phyloP scores from a whole-genome alignment of 495 filamentous ascomycete genomes.

The Friedmanniomyces endolithicus region DNA sequence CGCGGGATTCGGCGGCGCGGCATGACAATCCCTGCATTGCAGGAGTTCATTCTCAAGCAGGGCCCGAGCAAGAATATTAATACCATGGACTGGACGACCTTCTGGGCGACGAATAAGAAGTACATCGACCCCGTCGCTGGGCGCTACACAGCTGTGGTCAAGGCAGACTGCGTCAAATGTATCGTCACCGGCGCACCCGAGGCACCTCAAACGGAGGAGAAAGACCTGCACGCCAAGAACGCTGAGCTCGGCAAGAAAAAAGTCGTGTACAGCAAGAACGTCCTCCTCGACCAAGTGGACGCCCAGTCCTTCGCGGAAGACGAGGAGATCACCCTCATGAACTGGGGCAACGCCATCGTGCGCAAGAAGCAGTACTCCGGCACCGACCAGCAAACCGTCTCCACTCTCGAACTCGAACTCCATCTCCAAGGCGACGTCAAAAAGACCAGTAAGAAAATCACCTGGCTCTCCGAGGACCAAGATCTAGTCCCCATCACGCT shows the following conservation, averaged over 20 bases:
- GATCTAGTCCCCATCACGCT: constrained; percentile 69
- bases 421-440: constrained; percentile 83
- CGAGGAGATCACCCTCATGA: constrained; percentile 92
- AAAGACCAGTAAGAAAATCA: constrained; percentile 89
- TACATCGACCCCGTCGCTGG: constrained; percentile 81
- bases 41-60: constrained; percentile 87
- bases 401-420: constrained; percentile 59
- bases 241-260: constrained; percentile 71
- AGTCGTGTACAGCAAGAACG: constrained; percentile 55
- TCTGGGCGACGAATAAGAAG: constrained; percentile 95
- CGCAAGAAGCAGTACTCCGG: constrained; percentile 53
- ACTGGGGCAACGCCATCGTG: constrained; percentile 87
- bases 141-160: constrained; percentile 68
- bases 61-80: constrained; percentile 80
- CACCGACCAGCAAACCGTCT: constrained; percentile 37
- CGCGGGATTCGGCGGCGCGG: constrained; percentile 79
- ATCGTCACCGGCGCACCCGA: constrained; percentile 56
- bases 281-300: constrained; percentile 78
- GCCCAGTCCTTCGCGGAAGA: constrained; percentile 66
- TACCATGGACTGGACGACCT: constrained; percentile 78
- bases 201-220: constrained; percentile 54
- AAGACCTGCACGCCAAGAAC: constrained; percentile 81
- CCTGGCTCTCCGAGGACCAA: constrained; percentile 72
- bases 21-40: constrained; percentile 78
- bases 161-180: constrained; percentile 54